These are phyloP conservation scores for Prillingera fragicola DNA, from an alignment of 1,284 basidiomycete species.

Conservation along the genomic window DNA sequence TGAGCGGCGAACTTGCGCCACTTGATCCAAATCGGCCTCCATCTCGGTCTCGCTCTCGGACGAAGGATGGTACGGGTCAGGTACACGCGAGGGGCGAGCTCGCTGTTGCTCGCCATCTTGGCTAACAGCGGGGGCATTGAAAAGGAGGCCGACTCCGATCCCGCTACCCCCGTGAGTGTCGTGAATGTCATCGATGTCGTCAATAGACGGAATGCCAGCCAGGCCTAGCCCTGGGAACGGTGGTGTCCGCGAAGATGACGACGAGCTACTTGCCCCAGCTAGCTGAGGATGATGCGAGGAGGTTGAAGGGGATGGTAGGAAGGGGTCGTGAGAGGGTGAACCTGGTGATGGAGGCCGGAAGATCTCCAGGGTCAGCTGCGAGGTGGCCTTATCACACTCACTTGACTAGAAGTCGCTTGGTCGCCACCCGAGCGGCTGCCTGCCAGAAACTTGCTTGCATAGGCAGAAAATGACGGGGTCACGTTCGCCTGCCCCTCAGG, in stretches of 20 bases:
- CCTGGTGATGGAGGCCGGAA: conserved; percentile 36
- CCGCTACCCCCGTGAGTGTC: conserved; percentile 12
- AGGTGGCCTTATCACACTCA: conserved; percentile 14
- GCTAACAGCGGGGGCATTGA: conserved; percentile 11
- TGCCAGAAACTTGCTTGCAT: conserved; percentile 39
- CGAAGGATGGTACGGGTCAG: conserved; percentile 38
- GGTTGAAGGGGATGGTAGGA: conserved; percentile 34
- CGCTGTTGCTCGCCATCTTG: not conserved
- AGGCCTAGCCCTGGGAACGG: conserved; percentile 42
- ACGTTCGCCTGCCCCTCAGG: too few relatives aligned
- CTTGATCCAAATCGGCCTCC: conserved; percentile 33
- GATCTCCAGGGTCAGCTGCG: conserved; percentile 19
- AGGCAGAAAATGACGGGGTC: conserved; percentile 36
- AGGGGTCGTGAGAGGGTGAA: conserved; percentile 41
- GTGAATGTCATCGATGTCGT: conserved; percentile 12
- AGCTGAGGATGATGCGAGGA: conserved; percentile 31
- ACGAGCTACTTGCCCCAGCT: too few relatives aligned
- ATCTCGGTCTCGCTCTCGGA: conserved; percentile 33
- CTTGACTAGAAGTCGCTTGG: conserved; percentile 18
- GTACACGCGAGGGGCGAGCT: conserved; percentile 10
- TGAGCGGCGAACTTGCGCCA: conserved; percentile 30
- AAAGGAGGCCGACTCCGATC: conserved; percentile 32
- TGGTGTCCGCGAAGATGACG: conserved; percentile 30
- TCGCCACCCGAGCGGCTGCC: conserved; percentile 14
- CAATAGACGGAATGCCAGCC: conserved; percentile 38